Evolutionary conservation across 495 filamentous ascomycete species (phyloP), one percentile per base, ranked within the genome.

Genomic region (Neurospora tetrasperma): DNA sequence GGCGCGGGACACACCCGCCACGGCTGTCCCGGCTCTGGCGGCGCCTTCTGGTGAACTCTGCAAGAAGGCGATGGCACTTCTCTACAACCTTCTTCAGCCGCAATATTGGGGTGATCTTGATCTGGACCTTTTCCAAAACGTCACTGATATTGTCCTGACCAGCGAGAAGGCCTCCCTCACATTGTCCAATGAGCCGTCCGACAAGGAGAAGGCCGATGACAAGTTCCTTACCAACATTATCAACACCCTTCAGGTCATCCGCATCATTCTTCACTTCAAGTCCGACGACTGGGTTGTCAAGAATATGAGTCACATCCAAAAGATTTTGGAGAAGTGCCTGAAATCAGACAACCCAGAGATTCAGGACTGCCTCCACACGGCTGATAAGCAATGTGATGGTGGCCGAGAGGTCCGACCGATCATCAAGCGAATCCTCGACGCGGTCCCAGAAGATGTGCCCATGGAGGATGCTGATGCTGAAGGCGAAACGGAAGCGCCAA

Each of bases 101-200:
- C 88, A 90, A 23, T 96, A 92, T 79, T 99, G 96, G 96, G 91
- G 89, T 35, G 96, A 98, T 77, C 83, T 98, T 38, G 94, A 97
- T 42, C 85, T 98, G 54, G 96, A 98, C 76, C 84, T 97, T 44
- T 95, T 97, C 75, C 92, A 92, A 14, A 96, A 94, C 74, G 89
- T 94, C 70, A 97, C 93, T 8, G 95, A 98, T 73, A 88, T 89
- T 3, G 90, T 96, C 66, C 81, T 97, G 4, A 88, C 90, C 11
- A 89, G 89, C 46, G 90, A 93, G 11, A 90, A 88, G 79, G 89
- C 90, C 0, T 84, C 89, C 6, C 86, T 78, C 35, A 90, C 96
- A 40, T 86, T 99, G 8, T 86, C 91, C 69, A 89, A 92, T 10
- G 87, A 97, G 44, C 93, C 94, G 1, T 86, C 91, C 42, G 91